phyloP scores from a whole-genome alignment of 2,329 filamentous ascomycete genomes.

The Curvularia spicifera region DNA sequence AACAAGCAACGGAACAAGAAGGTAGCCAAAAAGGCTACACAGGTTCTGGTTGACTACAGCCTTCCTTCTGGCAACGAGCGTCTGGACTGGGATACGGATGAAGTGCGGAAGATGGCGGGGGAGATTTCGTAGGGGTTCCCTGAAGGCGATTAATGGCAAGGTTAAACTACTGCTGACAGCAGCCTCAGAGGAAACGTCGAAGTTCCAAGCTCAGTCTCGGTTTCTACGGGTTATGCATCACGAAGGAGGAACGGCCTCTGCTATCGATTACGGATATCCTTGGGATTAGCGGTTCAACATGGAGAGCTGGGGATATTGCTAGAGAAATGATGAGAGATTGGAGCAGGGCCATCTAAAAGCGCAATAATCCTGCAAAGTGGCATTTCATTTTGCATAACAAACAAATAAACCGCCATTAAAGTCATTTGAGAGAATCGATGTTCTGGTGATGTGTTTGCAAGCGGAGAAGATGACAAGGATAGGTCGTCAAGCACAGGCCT shows the following conservation, averaged over 20 bases:
- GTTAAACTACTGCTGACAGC: neutral
- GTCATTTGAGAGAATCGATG: neutral
- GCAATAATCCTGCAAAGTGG: neutral
- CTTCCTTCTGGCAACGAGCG: constrained; percentile 25
- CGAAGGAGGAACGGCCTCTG: neutral
- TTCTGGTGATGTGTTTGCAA: neutral
- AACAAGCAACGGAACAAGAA: neutral
- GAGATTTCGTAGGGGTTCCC: constrained; percentile 23
- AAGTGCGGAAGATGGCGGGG: constrained; percentile 29
- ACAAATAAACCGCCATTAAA: neutral
- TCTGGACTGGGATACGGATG: constrained; percentile 36
- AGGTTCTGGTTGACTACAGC: constrained; percentile 16
- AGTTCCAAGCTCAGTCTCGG: neutral
- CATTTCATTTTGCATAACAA: neutral
- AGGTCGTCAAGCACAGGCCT: neutral
- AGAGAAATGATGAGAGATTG: neutral
- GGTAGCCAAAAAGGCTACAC: neutral
- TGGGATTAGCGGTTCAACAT: neutral
- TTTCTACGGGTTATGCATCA: neutral
- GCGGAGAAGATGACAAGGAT: neutral
- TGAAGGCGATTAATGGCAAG: neutral
- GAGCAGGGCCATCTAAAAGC: neutral
- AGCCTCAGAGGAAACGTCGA: neutral
- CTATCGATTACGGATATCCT: neutral
- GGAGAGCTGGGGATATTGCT: neutral